Conservation (phyloP, 257 asterid species). For the Gentiana macrophylla region DNA sequence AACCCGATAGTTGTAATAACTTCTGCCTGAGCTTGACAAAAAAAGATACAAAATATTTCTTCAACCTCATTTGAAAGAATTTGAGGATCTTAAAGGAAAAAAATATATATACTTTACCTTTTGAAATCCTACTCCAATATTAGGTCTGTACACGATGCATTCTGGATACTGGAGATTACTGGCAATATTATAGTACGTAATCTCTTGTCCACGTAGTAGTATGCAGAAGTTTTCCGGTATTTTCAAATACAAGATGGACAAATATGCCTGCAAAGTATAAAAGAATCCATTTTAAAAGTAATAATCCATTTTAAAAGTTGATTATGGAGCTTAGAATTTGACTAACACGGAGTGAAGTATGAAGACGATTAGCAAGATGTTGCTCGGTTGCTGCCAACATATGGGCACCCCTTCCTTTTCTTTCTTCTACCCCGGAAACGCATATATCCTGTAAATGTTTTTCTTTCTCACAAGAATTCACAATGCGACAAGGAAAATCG, state of each 20-base stretch:
- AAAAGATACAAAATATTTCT: constrained; percentile 1
- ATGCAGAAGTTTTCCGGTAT: constrained; percentile 47
- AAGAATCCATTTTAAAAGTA: background rate
- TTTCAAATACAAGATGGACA: constrained; percentile 65
- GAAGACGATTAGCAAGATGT: constrained; percentile 78
- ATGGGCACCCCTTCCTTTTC: constrained; percentile 15
- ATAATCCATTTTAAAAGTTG: background rate
- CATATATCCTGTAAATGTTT: constrained; percentile 57
- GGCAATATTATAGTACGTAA: constrained; percentile 65
- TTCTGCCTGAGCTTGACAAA: constrained; percentile 42
- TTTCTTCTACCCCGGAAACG: constrained; percentile 27
- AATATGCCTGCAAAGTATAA: constrained; percentile 53
- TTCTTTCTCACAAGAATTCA: constrained; percentile 13
- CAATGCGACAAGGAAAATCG: constrained; percentile 4
- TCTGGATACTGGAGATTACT: constrained; percentile 69
- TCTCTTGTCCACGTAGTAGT: constrained; percentile 52
- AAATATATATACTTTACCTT: constrained; percentile 12
- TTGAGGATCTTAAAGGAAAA: no score
- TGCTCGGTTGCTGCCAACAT: constrained; percentile 31
- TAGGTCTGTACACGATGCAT: constrained; percentile 73
- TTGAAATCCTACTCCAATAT: constrained; percentile 34
- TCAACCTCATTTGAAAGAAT: no score
- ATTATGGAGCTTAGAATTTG: background rate
- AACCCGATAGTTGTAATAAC: constrained; percentile 79
- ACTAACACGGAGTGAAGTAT: constrained; percentile 79